A percentile compares a stretch with the other conserved stretches of the same genome.
Conservation (phyloP, 2,329 filamentous ascomycete genomes). For the Botrytis squamosa region DNA sequence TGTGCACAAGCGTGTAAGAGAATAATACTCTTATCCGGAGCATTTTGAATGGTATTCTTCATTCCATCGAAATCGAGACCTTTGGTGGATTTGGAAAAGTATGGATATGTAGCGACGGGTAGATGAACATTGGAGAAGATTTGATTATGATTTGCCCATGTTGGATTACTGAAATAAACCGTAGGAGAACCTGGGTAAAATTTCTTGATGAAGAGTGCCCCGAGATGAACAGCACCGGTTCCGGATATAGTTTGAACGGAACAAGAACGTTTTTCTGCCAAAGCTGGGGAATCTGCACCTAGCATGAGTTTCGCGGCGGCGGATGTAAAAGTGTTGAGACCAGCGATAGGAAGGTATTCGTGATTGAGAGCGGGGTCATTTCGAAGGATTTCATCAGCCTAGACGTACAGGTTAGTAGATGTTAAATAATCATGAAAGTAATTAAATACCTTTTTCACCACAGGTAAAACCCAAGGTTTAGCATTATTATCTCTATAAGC, state of each 20-base stretch:
- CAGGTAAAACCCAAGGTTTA: slow-evolving; percentile 95
- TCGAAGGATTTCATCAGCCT: slow-evolving; percentile 89
- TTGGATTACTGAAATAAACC: slow-evolving; percentile 90
- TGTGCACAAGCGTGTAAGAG: slow-evolving; percentile 94
- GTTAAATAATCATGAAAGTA: background rate
- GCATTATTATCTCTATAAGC: slow-evolving; percentile 94
- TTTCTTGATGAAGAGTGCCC: slow-evolving; percentile 87
- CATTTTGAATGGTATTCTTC: slow-evolving; percentile 66
- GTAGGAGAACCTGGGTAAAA: slow-evolving; percentile 78
- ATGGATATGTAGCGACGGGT: slow-evolving; percentile 79
- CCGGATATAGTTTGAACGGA: slow-evolving; percentile 95
- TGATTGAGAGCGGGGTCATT: slow-evolving; percentile 91
- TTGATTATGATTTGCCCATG: slow-evolving; percentile 98
- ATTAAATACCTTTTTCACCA: slow-evolving; percentile 82
- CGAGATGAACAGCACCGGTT: slow-evolving; percentile 91
- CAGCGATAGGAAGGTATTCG: slow-evolving; percentile 96
- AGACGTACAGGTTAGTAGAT: slow-evolving; percentile 23
- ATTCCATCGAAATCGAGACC: slow-evolving; percentile 92
- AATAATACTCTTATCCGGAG: slow-evolving; percentile 79
- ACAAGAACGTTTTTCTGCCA: slow-evolving; percentile 76
- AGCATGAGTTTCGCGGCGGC: slow-evolving; percentile 91
- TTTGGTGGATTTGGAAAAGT: slow-evolving; percentile 86
- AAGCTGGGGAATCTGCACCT: slow-evolving; percentile 73
- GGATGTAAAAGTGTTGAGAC: slow-evolving; percentile 78
- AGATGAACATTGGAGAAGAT: slow-evolving; percentile 92